phyloP scores from a whole-genome alignment of 805 yeast genomes.

The Kregervanrija delftensis region DNA sequence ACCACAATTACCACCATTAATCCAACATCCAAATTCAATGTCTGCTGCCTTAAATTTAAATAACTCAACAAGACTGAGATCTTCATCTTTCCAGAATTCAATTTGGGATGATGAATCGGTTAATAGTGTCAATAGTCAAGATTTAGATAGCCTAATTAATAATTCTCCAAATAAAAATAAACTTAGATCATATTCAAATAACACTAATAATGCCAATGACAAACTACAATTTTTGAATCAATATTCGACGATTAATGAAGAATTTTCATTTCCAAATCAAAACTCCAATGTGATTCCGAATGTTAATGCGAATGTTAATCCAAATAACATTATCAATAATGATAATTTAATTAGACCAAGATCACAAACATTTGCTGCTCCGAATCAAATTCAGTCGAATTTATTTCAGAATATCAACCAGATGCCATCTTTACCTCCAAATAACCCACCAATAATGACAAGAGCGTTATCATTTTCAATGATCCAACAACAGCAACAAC shows the following conservation, averaged over 20 bases:
- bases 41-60: slow-evolving; percentile 12
- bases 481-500: slow-evolving; percentile 9
- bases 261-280: slow-evolving; percentile 5
- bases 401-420: slow-evolving; percentile 1
- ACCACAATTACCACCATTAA: slow-evolving; percentile 7
- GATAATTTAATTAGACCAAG: slow-evolving; percentile 27
- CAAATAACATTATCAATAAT: background rate
- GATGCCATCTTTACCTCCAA: slow-evolving; percentile 10
- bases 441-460: slow-evolving; percentile 11
- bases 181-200: slow-evolving; percentile 42
- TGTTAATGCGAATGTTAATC: background rate
- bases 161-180: slow-evolving; percentile 19
- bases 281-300: background rate
- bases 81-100: slow-evolving; percentile 49
- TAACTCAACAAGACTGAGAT: slow-evolving; percentile 36
- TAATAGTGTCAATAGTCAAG: background rate
- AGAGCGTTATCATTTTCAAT: slow-evolving; percentile 18
- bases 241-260: slow-evolving; percentile 21
- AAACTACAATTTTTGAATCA: slow-evolving; percentile 21
- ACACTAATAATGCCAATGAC: slow-evolving; percentile 24
- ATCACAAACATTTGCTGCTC: slow-evolving; percentile 33
- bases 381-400: background rate
- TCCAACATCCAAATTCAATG: background rate
- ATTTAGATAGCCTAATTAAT: slow-evolving; percentile 1
- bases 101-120: slow-evolving; percentile 50